phyloP scores from a whole-genome alignment of 2,329 filamentous ascomycete species.

The Cylindrodendrum hubeiense region DNA sequence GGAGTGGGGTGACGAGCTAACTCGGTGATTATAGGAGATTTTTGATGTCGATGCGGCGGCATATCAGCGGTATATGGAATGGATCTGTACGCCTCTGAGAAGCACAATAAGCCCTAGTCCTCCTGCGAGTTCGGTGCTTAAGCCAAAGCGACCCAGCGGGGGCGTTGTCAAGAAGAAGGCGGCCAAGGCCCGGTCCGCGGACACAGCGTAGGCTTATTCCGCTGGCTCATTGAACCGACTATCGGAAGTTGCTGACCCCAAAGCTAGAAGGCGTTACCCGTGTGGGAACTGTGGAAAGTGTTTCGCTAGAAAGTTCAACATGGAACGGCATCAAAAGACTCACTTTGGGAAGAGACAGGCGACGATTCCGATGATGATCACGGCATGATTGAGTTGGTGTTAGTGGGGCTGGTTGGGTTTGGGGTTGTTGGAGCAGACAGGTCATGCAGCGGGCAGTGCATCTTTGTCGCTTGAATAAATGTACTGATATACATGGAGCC shows the following conservation, averaged over 20 bases:
- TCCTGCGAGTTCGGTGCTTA: not conserved
- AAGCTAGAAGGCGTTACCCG: not conserved
- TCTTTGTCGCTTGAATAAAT: not conserved
- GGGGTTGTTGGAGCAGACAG: not conserved
- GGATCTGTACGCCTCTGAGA: not conserved
- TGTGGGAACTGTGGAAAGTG: not conserved
- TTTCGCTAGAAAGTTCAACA: not conserved
- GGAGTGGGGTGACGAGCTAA: not conserved
- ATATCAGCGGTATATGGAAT: not conserved
- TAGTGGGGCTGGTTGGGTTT: not conserved
- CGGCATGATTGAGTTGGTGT: not conserved
- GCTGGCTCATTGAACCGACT: not conserved
- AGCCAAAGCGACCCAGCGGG: not conserved
- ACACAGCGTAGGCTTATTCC: not conserved
- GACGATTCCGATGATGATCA: not conserved
- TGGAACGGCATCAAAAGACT: constrained; percentile 1
- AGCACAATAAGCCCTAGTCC: not conserved
- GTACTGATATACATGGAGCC: not conserved
- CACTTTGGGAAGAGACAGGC: not conserved
- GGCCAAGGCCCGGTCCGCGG: not conserved
- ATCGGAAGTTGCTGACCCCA: not conserved
- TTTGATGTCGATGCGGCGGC: not conserved
- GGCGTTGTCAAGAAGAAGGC: not conserved
- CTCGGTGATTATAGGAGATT: not conserved
- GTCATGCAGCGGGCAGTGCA: not conserved